Conservation (phyloP, 257 asterid species). For the Solanum pinnatisectum region DNA sequence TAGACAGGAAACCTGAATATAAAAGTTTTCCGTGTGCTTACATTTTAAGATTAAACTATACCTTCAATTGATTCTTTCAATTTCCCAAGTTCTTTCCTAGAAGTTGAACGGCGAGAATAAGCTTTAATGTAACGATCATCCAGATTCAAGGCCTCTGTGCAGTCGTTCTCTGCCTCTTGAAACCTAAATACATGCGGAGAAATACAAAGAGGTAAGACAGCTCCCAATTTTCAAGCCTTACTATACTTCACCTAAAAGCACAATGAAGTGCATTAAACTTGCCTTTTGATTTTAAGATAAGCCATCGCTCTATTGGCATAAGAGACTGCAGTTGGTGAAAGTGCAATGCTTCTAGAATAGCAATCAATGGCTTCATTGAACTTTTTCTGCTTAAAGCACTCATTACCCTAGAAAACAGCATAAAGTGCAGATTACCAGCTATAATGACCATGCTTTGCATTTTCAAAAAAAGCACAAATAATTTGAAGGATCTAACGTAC, state of each 20-base stretch:
- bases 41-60: conserved; percentile 16
- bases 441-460: background rate
- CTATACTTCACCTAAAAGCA: background rate
- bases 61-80: conserved; percentile 82
- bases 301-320: conserved; percentile 98
- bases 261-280: conserved; percentile 5
- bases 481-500: conserved; percentile 25
- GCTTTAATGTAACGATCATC: conserved; percentile 94
- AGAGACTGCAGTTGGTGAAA: conserved; percentile 88
- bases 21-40: background rate
- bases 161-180: conserved; percentile 89
- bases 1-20: conserved; percentile 8
- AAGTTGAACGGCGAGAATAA: conserved; percentile 90
- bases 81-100: conserved; percentile 90
- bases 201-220: conserved; percentile 7
- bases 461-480: background rate
- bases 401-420: conserved; percentile 58
- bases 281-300: conserved; percentile 75
- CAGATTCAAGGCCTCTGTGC: conserved; percentile 81
- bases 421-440: conserved; percentile 1
- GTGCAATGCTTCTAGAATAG: conserved; percentile 94
- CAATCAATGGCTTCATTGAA: conserved; percentile 89
- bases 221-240: background rate
- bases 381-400: conserved; percentile 75
- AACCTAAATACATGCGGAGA: conserved; percentile 29